A percentile compares a stretch with the other conserved stretches of the same genome.
These are phyloP conservation scores for Fusarium lyarnte DNA, from an alignment of 2,329 filamentous ascomycete species.

Conservation along the genomic window DNA sequence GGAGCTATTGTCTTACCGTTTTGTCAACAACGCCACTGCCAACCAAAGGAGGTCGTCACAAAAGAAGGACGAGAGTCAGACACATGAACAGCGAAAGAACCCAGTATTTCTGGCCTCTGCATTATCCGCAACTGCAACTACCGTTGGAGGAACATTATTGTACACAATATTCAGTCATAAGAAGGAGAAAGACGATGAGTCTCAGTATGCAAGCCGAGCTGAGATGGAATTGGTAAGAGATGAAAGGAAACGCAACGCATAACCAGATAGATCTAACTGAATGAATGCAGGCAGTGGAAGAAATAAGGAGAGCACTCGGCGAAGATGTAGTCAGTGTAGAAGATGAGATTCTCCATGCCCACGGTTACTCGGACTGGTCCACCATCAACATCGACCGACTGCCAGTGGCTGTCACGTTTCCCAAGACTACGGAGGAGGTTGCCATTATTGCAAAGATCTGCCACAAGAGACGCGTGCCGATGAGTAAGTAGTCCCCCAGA, in stretches of 20 bases:
- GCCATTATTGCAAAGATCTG: slow-evolving; percentile 72
- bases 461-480: slow-evolving; percentile 79
- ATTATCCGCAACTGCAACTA: neutral
- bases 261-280: accelerated
- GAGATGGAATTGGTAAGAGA: neutral
- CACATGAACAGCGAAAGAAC: neutral
- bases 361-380: slow-evolving; percentile 75
- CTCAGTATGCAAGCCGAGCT: neutral
- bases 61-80: accelerated
- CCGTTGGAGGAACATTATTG: neutral
- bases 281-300: slow-evolving; percentile 57
- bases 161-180: neutral
- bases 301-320: slow-evolving; percentile 60
- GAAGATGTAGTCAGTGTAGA: slow-evolving; percentile 68
- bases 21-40: too few species aligned
- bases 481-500: slow-evolving; percentile 48
- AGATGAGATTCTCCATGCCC: slow-evolving; percentile 67
- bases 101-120: neutral
- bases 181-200: accelerated
- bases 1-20: neutral
- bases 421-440: slow-evolving; percentile 68
- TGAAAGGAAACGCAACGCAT: accelerated
- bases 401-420: slow-evolving; percentile 72
- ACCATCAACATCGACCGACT: slow-evolving; percentile 67
- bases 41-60: too few species aligned